Evolutionary conservation across 2,329 filamentous ascomycete genomes (phyloP).

Genomic region (Pseudopyricularia javanii): DNA sequence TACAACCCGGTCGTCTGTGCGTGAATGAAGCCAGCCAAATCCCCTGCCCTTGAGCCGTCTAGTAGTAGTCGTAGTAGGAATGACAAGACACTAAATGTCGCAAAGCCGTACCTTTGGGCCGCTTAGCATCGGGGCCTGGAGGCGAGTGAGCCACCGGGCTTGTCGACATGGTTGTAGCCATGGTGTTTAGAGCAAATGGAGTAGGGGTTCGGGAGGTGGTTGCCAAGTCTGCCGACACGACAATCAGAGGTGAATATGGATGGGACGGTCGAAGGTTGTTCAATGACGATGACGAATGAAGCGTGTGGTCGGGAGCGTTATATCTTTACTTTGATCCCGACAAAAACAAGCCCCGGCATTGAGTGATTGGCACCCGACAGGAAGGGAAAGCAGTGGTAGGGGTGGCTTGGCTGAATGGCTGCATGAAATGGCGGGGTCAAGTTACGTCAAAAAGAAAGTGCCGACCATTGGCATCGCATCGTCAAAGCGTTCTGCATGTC

Average conservation of each 20-base stretch:
- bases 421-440: too few species aligned
- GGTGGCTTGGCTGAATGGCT: too few species aligned
- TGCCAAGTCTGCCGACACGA: background rate
- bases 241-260: background rate
- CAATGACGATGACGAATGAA: background rate
- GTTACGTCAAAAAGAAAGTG: too few species aligned
- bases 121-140: constrained; percentile 24
- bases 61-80: background rate
- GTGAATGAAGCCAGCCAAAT: background rate
- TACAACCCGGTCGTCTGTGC: too few species aligned
- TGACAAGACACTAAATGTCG: background rate
- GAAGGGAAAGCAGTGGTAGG: too few species aligned
- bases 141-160: constrained; percentile 27
- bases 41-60: background rate
- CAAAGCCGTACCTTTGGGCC: constrained; percentile 30
- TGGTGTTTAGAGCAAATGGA: constrained; percentile 10
- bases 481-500: too few species aligned
- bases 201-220: background rate
- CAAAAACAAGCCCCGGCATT: too few species aligned
- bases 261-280: background rate
- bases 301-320: too few species aligned
- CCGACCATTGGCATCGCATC: too few species aligned
- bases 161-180: constrained; percentile 26
- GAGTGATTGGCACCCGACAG: too few species aligned
- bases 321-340: too few species aligned